Conservation (phyloP, 2,329 filamentous ascomycete genomes). For the Sarocladiaceae sp. region DNA sequence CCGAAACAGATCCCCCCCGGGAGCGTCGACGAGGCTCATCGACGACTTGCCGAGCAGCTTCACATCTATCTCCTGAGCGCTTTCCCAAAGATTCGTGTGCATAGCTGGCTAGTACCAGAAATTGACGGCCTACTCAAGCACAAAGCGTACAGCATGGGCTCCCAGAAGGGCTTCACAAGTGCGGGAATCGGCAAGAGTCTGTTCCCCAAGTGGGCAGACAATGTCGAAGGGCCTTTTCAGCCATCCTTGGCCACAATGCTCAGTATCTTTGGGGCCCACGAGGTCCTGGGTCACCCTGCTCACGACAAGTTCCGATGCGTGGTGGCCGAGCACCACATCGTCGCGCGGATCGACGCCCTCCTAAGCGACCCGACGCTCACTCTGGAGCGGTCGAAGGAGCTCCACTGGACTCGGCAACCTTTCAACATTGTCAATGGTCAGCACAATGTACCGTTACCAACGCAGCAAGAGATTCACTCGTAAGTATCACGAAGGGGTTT, state of each 20-base stretch:
- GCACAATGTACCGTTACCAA: too few relatives aligned
- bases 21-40: too few relatives aligned
- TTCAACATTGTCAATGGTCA: slow-evolving; percentile 3
- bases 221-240: neutral
- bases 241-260: slow-evolving; percentile 3
- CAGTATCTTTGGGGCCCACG: neutral
- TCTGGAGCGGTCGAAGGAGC: neutral
- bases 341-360: neutral
- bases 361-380: neutral
- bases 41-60: too few relatives aligned
- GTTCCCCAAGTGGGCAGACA: slow-evolving; percentile 2
- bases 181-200: neutral
- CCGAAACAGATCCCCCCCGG: too few relatives aligned
- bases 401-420: neutral
- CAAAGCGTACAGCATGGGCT: neutral
- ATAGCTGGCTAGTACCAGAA: too few relatives aligned
- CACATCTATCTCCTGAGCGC: too few relatives aligned
- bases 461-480: too few relatives aligned
- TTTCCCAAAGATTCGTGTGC: too few relatives aligned
- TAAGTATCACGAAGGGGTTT: too few relatives aligned
- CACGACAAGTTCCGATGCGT: neutral
- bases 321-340: neutral
- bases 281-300: neutral
- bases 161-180: neutral
- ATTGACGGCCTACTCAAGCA: too few relatives aligned